Conservation (phyloP, 345 rosid genomes). For the thale cress (Arabidopsis thaliana) region DNA sequence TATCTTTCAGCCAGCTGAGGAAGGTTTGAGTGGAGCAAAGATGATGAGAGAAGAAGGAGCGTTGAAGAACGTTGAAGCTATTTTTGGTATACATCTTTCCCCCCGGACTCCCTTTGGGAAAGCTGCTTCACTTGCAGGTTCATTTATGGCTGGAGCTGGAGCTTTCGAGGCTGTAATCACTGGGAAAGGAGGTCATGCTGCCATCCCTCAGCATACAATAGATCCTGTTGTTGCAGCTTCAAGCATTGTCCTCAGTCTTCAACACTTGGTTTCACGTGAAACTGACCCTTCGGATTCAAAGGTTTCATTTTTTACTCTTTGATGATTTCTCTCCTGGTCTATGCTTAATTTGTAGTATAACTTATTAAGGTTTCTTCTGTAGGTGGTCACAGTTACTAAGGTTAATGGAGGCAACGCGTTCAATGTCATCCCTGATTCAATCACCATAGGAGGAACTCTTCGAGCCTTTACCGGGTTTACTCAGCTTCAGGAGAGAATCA, state of each 20-base stretch:
- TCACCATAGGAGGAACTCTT: conserved; percentile 80
- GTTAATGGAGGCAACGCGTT: conserved; percentile 77
- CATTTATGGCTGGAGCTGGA: conserved; percentile 63
- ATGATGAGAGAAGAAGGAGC: conserved; percentile 72
- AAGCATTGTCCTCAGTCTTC: conserved; percentile 70
- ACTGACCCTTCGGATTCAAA: conserved; percentile 84
- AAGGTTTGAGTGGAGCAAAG: conserved; percentile 80
- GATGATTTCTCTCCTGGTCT: too few relatives aligned
- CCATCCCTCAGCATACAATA: conserved; percentile 67
- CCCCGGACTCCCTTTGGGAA: conserved; percentile 47
- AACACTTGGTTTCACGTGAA: conserved; percentile 86
- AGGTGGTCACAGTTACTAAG: conserved; percentile 76
- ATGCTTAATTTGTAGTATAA: background rate
- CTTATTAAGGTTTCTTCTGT: conserved; percentile 20
- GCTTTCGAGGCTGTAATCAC: conserved; percentile 70
- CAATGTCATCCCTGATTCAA: conserved; percentile 83
- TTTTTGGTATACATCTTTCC: conserved; percentile 68
- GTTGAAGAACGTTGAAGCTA: conserved; percentile 63
- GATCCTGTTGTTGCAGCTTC: conserved; percentile 88
- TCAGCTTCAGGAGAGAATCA: conserved; percentile 63
- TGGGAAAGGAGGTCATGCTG: conserved; percentile 86
- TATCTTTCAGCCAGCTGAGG: conserved; percentile 92
- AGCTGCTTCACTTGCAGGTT: conserved; percentile 60
- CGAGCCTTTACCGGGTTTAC: conserved; percentile 64
- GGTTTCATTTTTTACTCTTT: conserved; percentile 46